Evolutionary conservation across 805 yeast genomes (phyloP).

Genomic region (Yarrowia alimentaria): DNA sequence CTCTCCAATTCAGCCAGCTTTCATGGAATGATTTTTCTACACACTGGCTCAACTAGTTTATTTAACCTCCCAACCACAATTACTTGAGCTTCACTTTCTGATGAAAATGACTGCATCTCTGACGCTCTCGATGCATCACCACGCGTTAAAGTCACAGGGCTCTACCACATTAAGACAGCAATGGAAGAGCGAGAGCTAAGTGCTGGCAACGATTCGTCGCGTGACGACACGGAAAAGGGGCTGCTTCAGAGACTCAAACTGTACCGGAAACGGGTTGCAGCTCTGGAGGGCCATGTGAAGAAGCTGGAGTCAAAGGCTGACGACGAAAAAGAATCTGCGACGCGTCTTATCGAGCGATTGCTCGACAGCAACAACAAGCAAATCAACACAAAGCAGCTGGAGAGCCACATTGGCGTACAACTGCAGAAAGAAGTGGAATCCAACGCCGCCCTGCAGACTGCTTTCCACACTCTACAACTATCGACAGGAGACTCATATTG

Average conservation of each 20-base stretch:
- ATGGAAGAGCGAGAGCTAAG: too few species aligned
- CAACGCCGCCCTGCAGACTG: background rate
- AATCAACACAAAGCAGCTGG: slow-evolving; percentile 6
- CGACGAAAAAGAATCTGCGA: too few species aligned
- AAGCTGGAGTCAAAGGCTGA: background rate
- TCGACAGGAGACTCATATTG: background rate
- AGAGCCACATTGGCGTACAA: background rate
- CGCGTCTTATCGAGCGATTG: background rate
- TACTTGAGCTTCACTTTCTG: too few species aligned
- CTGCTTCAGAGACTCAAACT: slow-evolving; percentile 12
- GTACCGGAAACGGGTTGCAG: slow-evolving; percentile 9
- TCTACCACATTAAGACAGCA: too few species aligned
- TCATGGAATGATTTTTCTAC: too few species aligned
- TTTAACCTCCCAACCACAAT: too few species aligned
- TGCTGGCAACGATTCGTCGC: too few species aligned
- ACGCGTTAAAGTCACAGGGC: too few species aligned
- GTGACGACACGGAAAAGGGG: slow-evolving; percentile 7
- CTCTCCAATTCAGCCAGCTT: too few species aligned
- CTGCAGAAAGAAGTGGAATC: slow-evolving; percentile 16
- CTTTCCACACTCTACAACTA: slow-evolving; percentile 9
- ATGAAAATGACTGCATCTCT: too few species aligned
- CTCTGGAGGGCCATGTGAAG: slow-evolving; percentile 1
- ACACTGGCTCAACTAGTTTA: too few species aligned
- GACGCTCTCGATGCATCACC: too few species aligned
- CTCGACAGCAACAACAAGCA: slow-evolving; percentile 1